Evolutionary conservation across 495 filamentous ascomycete genomes (phyloP).

Genomic region (Aspergillus leporis): DNA sequence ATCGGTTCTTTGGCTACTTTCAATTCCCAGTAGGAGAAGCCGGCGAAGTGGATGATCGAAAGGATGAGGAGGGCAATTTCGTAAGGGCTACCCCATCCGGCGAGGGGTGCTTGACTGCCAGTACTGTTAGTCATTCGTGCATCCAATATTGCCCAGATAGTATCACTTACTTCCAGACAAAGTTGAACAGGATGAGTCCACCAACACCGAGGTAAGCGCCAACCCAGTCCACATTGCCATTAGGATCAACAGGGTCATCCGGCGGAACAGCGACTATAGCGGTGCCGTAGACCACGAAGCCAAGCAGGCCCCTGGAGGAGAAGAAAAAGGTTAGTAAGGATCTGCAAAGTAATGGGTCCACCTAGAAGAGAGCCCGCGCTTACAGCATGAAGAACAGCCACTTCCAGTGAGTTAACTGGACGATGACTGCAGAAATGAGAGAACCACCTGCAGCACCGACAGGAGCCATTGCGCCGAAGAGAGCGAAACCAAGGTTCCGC

Average conservation of each 20-base stretch:
- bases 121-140: not conserved
- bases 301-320: not conserved
- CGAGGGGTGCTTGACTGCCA: not conserved
- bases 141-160: not conserved
- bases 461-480: not conserved
- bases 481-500: not conserved
- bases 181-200: conserved; percentile 2
- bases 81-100: not conserved
- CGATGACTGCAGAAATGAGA: not conserved
- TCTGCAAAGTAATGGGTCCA: not conserved
- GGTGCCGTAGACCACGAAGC: not conserved
- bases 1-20: conserved; percentile 1
- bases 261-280: not conserved
- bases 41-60: not conserved
- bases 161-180: not conserved
- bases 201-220: not conserved
- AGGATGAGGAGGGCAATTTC: not conserved
- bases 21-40: not conserved
- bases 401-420: not conserved
- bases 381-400: conserved; percentile 4
- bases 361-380: not conserved
- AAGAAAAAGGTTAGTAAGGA: not conserved
- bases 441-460: not conserved
- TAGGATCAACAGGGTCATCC: not conserved
- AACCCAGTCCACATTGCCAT: not conserved